phyloP scores from a whole-genome alignment of 75 land plant genomes.

The Selaginella tamariscina region DNA sequence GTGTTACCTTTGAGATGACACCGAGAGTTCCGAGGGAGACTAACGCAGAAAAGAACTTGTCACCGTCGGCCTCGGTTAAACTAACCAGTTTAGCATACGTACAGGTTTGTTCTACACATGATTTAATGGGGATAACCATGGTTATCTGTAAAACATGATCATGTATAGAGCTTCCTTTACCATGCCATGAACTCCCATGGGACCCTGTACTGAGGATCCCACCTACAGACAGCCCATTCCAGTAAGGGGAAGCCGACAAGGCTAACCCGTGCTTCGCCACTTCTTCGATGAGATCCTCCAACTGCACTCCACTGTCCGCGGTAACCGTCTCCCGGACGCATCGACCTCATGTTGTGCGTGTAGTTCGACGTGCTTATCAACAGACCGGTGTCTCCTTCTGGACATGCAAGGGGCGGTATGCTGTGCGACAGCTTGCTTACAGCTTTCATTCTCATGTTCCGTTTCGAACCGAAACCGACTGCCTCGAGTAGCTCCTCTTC shows the following conservation, averaged over 20 bases:
- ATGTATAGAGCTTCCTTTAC: constrained; percentile 2
- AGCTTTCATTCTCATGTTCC: not conserved
- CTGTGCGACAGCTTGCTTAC: constrained; percentile 6
- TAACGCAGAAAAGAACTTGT: not conserved
- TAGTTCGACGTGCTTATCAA: not conserved
- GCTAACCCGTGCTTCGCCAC: not conserved
- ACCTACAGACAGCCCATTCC: constrained; percentile 11
- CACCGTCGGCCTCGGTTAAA: not conserved
- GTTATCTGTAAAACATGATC: not conserved
- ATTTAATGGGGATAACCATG: not conserved
- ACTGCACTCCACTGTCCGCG: constrained; percentile 5
- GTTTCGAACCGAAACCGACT: not conserved
- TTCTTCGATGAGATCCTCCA: constrained; percentile 1
- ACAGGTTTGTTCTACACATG: not conserved
- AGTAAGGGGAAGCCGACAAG: constrained; percentile 1
- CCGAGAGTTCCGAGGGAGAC: not conserved
- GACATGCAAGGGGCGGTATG: constrained; percentile 4
- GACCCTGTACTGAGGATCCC: constrained; percentile 7
- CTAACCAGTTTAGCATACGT: not conserved
- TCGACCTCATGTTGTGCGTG: not conserved
- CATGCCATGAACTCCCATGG: constrained; percentile 1
- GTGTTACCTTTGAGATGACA: constrained; percentile 10
- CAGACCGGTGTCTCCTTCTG: not conserved
- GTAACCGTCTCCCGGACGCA: not conserved
- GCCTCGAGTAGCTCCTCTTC: not conserved